Evolutionary conservation across 106 monocot genomes (phyloP).

Genomic region (Triglochin maritima): DNA sequence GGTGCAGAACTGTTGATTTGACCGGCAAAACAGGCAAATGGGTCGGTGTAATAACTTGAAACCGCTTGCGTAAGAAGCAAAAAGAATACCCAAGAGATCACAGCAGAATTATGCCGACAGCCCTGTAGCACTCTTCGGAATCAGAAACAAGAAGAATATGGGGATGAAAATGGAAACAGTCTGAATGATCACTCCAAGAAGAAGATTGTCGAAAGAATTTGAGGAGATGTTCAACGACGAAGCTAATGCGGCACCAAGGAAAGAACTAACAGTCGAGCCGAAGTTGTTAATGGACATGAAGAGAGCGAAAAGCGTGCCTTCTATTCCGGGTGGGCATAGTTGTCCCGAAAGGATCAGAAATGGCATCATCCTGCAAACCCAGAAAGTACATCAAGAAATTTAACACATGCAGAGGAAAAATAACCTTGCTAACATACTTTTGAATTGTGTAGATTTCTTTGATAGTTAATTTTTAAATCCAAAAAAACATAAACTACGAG

Average conservation of each 20-base stretch:
- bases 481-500: too few species aligned
- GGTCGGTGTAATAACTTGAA: too few species aligned
- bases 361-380: conserved; percentile 59
- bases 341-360: conserved; percentile 71
- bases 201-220: conserved; percentile 44
- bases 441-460: too few species aligned
- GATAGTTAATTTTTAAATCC: too few species aligned
- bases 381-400: background rate
- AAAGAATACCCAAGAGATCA: too few species aligned
- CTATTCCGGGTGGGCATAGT: conserved; percentile 78
- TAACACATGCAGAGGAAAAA: background rate
- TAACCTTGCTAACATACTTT: too few species aligned
- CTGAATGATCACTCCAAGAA: conserved; percentile 35
- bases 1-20: too few species aligned
- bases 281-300: conserved; percentile 87
- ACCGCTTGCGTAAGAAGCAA: too few species aligned
- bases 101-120: conserved; percentile 9
- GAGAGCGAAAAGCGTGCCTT: conserved; percentile 80
- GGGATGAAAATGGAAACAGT: conserved; percentile 42
- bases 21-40: too few species aligned
- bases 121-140: conserved; percentile 63
- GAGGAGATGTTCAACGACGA: conserved; percentile 51
- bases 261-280: conserved; percentile 51
- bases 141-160: conserved; percentile 49
- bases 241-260: conserved; percentile 61